Percentiles rank a stretch among this genome's conserved stretches.
phyloP scores from a whole-genome alignment of 2,329 filamentous ascomycete genomes.

The Triangularia setosa region DNA sequence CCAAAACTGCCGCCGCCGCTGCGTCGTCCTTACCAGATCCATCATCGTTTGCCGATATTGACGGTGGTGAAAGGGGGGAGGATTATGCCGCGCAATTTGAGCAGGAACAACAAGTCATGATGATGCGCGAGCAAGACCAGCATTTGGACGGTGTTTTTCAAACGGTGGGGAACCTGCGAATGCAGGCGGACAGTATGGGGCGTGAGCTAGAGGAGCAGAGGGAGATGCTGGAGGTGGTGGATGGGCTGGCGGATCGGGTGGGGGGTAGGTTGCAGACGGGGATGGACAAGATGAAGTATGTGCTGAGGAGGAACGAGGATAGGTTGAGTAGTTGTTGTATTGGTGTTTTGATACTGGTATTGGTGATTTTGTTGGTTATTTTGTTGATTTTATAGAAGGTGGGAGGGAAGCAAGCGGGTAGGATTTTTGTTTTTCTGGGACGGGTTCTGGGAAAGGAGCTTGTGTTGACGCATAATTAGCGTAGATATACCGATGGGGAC shows the following conservation, averaged over 20 bases:
- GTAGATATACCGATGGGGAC: not conserved
- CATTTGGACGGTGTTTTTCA: conserved; percentile 88
- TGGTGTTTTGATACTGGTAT: conserved; percentile 76
- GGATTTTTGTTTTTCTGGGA: not conserved
- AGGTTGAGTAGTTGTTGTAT: conserved; percentile 85
- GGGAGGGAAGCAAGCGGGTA: not conserved
- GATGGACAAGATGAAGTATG: conserved; percentile 77
- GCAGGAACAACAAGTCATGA: conserved; percentile 82
- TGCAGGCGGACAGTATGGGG: conserved; percentile 94
- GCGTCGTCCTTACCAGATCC: conserved; percentile 49
- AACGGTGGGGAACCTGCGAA: conserved; percentile 84
- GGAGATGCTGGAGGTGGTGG: conserved; percentile 82
- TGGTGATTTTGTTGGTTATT: conserved; percentile 81
- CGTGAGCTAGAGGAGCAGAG: conserved; percentile 92
- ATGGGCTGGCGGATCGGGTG: conserved; percentile 80
- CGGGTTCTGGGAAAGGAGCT: not conserved
- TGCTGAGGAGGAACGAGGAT: conserved; percentile 90
- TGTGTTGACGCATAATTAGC: not conserved
- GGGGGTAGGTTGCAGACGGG: conserved; percentile 81
- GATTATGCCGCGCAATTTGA: conserved; percentile 76
- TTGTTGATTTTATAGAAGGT: conserved; percentile 55
- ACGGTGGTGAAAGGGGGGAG: conserved; percentile 34
- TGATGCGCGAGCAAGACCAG: conserved; percentile 93
- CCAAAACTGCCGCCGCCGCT: conserved; percentile 40
- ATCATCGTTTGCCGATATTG: conserved; percentile 48